phyloP scores from a whole-genome alignment of 176 grass and related monocot genomes.

The Poa annua region DNA sequence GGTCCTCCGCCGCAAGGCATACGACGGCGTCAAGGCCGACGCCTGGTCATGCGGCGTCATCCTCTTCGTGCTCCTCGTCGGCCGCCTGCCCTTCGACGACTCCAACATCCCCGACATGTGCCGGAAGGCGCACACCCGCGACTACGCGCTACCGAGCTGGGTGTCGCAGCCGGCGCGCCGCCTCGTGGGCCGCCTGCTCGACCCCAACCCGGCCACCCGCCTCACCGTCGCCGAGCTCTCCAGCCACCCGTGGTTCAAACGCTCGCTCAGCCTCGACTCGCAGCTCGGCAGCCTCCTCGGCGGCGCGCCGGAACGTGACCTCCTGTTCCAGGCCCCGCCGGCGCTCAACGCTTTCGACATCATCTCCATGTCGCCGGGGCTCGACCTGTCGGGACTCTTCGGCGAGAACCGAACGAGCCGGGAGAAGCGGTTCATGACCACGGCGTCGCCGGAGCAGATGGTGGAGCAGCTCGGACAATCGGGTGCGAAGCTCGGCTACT shows the following conservation, averaged over 20 bases:
- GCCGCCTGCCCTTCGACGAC: constrained; percentile 89
- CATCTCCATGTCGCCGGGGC: constrained; percentile 73
- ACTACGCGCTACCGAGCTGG: constrained; percentile 66
- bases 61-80: constrained; percentile 85
- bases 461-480: constrained; percentile 59
- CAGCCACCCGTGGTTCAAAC: constrained; percentile 86
- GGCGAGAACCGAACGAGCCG: constrained; percentile 45
- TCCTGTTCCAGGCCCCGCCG: constrained; percentile 46
- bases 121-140: constrained; percentile 59
- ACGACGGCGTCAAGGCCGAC: constrained; percentile 85
- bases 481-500: constrained; percentile 63
- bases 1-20: constrained; percentile 72
- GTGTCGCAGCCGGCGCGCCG: constrained; percentile 61
- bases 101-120: constrained; percentile 85
- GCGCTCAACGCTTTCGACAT: constrained; percentile 87
- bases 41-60: constrained; percentile 97
- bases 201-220: constrained; percentile 80
- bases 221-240: constrained; percentile 61
- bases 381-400: constrained; percentile 82
- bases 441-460: constrained; percentile 57
- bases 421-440: constrained; percentile 76
- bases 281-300: constrained; percentile 59
- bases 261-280: constrained; percentile 86
- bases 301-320: constrained; percentile 42
- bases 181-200: constrained; percentile 70